Conservation (phyloP, 208 protist species). For the Balamuthia mandrillaris region DNA sequence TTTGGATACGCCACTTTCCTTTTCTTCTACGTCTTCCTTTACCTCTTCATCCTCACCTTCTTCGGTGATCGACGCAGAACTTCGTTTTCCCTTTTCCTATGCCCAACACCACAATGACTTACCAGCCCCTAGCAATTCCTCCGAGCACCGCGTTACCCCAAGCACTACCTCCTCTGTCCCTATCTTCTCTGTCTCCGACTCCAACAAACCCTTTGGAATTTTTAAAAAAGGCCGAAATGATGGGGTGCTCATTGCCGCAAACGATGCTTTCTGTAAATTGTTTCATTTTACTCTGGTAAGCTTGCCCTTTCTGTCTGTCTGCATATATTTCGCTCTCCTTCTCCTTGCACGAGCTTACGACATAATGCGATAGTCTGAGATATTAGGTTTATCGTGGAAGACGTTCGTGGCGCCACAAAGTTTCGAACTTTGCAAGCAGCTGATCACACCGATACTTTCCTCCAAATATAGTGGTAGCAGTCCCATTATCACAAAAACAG, state of each 20-base stretch:
- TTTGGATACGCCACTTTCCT: background rate
- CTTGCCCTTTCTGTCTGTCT: background rate
- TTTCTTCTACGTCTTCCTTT: background rate
- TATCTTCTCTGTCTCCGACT: background rate
- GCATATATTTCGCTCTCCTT: no score
- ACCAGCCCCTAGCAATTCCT: background rate
- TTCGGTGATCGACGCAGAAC: background rate
- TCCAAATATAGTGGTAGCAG: no score
- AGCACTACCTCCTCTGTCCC: background rate
- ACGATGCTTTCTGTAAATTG: conserved; percentile 14
- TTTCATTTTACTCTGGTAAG: background rate
- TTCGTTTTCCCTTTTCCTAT: background rate
- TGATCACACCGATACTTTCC: no score
- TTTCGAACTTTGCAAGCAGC: no score
- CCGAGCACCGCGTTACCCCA: background rate
- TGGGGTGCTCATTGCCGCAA: background rate
- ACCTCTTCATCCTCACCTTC: background rate
- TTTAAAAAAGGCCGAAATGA: background rate
- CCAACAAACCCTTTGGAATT: conserved; percentile 9
- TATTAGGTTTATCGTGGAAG: no score
- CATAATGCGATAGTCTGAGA: no score
- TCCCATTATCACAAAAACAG: no score
- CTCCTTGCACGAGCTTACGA: no score
- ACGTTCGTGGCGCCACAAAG: no score
- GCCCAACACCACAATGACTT: background rate